Conservation (phyloP, 495 filamentous ascomycete species). For the Hyaloscypha hepaticicola region DNA sequence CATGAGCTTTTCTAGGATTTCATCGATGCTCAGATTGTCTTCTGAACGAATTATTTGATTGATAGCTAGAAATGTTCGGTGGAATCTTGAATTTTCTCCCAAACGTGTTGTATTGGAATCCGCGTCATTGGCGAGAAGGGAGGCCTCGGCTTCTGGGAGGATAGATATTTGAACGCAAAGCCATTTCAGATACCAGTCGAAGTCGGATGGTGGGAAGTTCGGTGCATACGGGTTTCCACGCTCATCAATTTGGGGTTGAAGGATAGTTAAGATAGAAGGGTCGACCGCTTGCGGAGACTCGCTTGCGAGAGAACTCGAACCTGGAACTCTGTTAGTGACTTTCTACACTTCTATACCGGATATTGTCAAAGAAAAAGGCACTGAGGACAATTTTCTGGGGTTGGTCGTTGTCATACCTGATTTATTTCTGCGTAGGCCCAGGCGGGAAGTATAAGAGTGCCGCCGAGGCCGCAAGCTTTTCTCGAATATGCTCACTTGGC, state of each 20-base stretch:
- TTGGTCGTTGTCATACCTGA: too few species aligned
- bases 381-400: too few species aligned
- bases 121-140: background rate
- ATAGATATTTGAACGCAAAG: background rate
- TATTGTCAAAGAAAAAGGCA: too few species aligned
- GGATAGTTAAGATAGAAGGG: background rate
- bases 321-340: too few species aligned
- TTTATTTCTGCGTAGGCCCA: too few species aligned
- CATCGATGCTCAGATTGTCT: background rate
- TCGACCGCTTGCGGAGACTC: background rate
- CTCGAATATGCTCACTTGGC: too few species aligned
- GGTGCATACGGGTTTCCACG: background rate
- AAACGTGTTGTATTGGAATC: background rate
- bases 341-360: too few species aligned
- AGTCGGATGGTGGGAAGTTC: background rate
- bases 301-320: too few species aligned
- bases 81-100: background rate
- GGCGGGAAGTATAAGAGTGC: too few species aligned
- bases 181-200: slow-evolving; percentile 1
- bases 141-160: background rate
- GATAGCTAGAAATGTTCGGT: background rate
- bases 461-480: too few species aligned
- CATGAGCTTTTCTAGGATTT: background rate
- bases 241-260: background rate
- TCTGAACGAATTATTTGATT: slow-evolving; percentile 4